phyloP scores from a whole-genome alignment of 169 alveolate species.

The Plasmodium reichenowi region DNA sequence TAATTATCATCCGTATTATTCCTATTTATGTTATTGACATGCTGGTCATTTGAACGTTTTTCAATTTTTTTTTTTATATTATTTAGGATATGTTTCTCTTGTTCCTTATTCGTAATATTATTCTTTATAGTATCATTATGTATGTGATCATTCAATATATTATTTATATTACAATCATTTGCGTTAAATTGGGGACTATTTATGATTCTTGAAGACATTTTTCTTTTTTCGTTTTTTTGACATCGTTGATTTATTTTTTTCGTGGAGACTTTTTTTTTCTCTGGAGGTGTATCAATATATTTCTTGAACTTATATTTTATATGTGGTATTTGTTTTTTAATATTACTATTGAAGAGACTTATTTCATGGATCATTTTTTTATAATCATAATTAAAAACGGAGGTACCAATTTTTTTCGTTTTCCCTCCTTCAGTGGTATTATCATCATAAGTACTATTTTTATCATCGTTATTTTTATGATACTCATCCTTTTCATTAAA shows the following conservation, averaged over 20 bases:
- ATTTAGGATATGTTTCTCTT: too few species aligned
- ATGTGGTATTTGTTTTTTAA: conserved; percentile 59
- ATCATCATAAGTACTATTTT: neutral
- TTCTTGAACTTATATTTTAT: conserved; percentile 59
- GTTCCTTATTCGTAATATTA: too few species aligned
- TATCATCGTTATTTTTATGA: neutral
- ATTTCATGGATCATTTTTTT: conserved; percentile 35
- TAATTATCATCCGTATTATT: too few species aligned
- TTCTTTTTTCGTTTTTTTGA: neutral
- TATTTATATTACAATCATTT: too few species aligned
- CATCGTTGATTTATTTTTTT: neutral
- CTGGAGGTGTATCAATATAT: conserved; percentile 16
- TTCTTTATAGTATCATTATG: too few species aligned
- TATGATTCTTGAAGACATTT: too few species aligned
- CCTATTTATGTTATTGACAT: too few species aligned
- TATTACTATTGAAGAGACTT: conserved; percentile 21
- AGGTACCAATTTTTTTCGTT: conserved; percentile 38
- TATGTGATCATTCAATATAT: too few species aligned
- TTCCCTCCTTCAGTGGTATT: conserved; percentile 3
- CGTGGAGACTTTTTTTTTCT: conserved; percentile 4
- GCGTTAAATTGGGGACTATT: too few species aligned
- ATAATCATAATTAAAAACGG: conserved; percentile 48
- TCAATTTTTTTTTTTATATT: too few species aligned
- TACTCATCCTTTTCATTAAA: conserved; percentile 25
- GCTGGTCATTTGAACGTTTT: too few species aligned